phyloP scores from a whole-genome alignment of 31 red algal genomes.

The Bonnemaisonia californica region DNA sequence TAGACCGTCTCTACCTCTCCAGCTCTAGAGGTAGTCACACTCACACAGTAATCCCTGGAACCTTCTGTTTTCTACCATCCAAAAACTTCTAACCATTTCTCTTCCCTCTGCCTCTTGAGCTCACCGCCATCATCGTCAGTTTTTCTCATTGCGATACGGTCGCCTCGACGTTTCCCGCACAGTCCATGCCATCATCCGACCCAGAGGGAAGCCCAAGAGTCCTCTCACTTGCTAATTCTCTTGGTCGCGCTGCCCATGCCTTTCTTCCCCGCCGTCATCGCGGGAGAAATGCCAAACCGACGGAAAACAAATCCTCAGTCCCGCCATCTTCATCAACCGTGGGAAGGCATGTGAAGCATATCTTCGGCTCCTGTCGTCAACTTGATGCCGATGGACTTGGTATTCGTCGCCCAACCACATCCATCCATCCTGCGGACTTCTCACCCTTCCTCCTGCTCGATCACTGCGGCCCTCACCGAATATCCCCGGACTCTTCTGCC shows the following conservation, averaged over 20 bases:
- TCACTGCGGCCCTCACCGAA: conserved; percentile 52
- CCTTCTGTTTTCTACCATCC: no score
- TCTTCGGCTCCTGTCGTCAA: conserved; percentile 27
- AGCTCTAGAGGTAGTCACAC: no score
- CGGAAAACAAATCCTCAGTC: not conserved
- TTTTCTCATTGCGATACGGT: no score
- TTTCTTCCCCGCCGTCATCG: conserved; percentile 35
- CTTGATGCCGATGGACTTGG: conserved; percentile 46
- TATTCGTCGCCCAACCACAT: conserved; percentile 27
- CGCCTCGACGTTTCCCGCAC: no score
- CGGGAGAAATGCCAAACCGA: not conserved
- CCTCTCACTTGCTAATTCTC: conserved; percentile 30
- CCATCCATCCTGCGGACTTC: conserved; percentile 38
- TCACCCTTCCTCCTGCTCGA: conserved; percentile 55
- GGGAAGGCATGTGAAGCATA: conserved; percentile 19
- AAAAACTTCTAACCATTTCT: no score
- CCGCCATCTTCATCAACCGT: not conserved
- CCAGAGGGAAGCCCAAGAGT: conserved; percentile 12
- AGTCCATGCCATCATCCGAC: conserved; percentile 14
- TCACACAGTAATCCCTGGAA: no score
- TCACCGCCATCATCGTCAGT: no score
- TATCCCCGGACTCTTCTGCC: not conserved
- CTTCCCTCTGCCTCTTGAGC: no score
- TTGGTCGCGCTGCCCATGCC: conserved; percentile 38
- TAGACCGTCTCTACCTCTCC: no score